Percentiles rank a stretch among this genome's conserved stretches.
Evolutionary conservation across 257 asterid genomes (phyloP).

Genomic region (Solanum pinnatisectum): DNA sequence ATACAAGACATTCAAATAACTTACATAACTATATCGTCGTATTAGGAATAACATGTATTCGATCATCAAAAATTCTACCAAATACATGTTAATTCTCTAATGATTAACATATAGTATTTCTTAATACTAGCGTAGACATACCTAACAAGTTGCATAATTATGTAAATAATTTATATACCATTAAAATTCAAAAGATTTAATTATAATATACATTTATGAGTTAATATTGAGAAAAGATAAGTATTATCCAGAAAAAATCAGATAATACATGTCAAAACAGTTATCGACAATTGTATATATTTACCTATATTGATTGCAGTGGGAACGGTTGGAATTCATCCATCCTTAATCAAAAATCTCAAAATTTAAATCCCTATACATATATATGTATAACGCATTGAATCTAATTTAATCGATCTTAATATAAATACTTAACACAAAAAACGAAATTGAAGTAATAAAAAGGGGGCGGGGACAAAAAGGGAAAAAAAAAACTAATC

Average conservation of each 20-base stretch:
- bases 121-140: not conserved
- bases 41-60: not conserved
- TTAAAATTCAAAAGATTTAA: not conserved
- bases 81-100: not conserved
- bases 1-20: not conserved
- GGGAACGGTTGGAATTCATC: accelerated
- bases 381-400: accelerated
- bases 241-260: not conserved
- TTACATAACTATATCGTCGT: not conserved
- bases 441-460: not conserved
- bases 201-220: not conserved
- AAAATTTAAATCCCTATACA: not conserved
- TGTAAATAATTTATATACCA: not conserved
- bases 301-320: not conserved
- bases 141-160: not conserved
- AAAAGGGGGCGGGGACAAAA: not conserved
- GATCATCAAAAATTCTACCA: not conserved
- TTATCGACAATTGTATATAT: too few species aligned
- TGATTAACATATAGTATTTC: not conserved
- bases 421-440: not conserved
- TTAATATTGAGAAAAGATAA: not conserved
- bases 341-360: not conserved
- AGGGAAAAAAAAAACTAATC: not conserved
- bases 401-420: not conserved
- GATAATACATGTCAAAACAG: not conserved